These are phyloP conservation scores for Aphanomyces invadans DNA, from an alignment of 352 stramenopile species.

Conservation along the genomic window DNA sequence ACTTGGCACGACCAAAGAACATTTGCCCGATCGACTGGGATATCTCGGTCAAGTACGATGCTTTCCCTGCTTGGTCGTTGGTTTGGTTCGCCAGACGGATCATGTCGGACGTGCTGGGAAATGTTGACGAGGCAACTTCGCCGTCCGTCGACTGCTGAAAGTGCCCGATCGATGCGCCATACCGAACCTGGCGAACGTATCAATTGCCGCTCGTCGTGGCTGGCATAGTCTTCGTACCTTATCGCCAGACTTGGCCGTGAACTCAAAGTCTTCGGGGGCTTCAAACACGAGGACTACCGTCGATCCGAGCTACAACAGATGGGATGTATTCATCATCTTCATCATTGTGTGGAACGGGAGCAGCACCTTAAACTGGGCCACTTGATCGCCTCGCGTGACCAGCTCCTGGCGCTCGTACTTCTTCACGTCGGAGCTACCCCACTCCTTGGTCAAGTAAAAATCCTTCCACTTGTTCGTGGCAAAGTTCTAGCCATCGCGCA, in stretches of 20 bases:
- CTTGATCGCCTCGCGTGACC: constrained; percentile 50
- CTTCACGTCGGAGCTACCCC: constrained; percentile 48
- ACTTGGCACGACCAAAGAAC: constrained; percentile 11
- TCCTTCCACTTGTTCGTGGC: constrained; percentile 34
- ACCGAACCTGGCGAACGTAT: background rate
- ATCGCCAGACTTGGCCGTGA: constrained; percentile 62
- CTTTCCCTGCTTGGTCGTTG: background rate
- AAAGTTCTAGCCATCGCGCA: constrained; percentile 31
- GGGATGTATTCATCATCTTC: too few species aligned
- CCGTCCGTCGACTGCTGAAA: background rate
- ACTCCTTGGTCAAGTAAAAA: constrained; percentile 17
- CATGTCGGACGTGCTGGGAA: constrained; percentile 22
- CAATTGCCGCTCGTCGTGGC: background rate
- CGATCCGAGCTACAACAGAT: constrained; percentile 49
- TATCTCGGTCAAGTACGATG: constrained; percentile 22
- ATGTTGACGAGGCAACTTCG: constrained; percentile 12
- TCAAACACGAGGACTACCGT: constrained; percentile 84
- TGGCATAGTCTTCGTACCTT: constrained; percentile 37
- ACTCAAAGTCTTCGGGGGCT: constrained; percentile 61
- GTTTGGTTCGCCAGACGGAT: constrained; percentile 5
- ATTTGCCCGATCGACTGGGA: constrained; percentile 11
- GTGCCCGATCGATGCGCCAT: constrained; percentile 13
- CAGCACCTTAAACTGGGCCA: constrained; percentile 69
- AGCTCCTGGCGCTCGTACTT: constrained; percentile 37
- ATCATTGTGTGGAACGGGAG: background rate